These are phyloP conservation scores for Diaporthe capsici DNA, from an alignment of 2,329 filamentous ascomycete species.

Conservation along the genomic window DNA sequence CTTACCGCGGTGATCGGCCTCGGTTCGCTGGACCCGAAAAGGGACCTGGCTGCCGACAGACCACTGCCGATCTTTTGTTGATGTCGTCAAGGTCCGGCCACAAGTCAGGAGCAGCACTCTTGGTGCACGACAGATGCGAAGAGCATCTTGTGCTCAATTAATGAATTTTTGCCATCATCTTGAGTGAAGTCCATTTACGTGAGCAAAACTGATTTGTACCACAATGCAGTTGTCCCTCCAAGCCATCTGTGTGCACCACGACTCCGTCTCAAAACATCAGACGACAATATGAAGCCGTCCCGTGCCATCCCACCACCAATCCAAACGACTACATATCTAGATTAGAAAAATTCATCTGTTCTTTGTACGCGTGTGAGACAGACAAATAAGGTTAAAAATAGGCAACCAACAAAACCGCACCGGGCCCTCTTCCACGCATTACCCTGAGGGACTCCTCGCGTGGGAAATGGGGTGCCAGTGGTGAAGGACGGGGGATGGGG, in stretches of 20 bases:
- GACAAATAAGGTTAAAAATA: conserved; percentile 16
- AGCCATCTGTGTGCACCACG: background rate
- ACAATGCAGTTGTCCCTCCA: background rate
- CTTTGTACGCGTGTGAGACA: background rate
- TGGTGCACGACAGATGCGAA: background rate
- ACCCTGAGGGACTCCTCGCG: background rate
- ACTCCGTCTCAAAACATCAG: conserved; percentile 15
- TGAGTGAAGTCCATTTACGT: background rate
- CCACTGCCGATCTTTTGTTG: conserved; percentile 1
- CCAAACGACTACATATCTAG: background rate
- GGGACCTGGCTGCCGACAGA: background rate
- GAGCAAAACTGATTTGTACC: background rate
- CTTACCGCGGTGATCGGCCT: background rate
- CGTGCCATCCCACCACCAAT: background rate
- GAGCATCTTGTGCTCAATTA: background rate
- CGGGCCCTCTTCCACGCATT: no score
- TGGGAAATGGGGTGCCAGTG: background rate
- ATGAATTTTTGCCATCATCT: background rate
- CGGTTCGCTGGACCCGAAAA: conserved; percentile 8
- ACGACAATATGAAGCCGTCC: conserved; percentile 7
- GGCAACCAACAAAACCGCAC: background rate
- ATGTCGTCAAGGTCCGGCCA: background rate
- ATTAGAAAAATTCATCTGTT: background rate
- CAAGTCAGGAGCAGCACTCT: background rate
- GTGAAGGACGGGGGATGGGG: background rate